Evolutionary conservation across 257 asterid genomes (phyloP).

Genomic region (Fraxinus americana): DNA sequence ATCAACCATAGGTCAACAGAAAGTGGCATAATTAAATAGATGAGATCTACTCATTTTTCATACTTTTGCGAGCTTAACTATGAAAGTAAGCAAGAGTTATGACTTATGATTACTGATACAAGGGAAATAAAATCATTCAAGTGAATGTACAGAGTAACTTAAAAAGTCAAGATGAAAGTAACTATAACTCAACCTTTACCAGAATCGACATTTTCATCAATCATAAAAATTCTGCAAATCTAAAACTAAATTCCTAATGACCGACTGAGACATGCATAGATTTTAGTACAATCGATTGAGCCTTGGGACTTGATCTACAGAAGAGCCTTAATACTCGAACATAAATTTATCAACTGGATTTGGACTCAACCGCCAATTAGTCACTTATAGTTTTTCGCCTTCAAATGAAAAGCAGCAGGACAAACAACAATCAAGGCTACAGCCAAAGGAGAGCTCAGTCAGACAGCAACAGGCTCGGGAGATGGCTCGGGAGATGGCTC

Average conservation of each 20-base stretch:
- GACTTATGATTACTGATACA: background rate
- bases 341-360: background rate
- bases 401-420: conserved; percentile 16
- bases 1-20: too few species aligned
- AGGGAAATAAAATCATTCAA: background rate
- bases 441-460: background rate
- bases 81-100: background rate
- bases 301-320: conserved; percentile 3
- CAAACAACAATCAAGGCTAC: conserved; percentile 17
- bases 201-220: background rate
- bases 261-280: background rate
- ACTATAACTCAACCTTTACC: background rate
- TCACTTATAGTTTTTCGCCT: conserved; percentile 6
- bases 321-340: background rate
- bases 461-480: conserved; percentile 49
- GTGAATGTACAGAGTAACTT: background rate
- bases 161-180: background rate
- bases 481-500: conserved; percentile 48
- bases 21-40: background rate
- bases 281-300: background rate
- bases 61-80: background rate
- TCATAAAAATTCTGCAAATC: background rate
- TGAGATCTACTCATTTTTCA: background rate
- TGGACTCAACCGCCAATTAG: conserved; percentile 5
- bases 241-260: background rate